Conservation (phyloP, 2,329 filamentous ascomycete genomes). For the Pleomassaria siparia region DNA sequence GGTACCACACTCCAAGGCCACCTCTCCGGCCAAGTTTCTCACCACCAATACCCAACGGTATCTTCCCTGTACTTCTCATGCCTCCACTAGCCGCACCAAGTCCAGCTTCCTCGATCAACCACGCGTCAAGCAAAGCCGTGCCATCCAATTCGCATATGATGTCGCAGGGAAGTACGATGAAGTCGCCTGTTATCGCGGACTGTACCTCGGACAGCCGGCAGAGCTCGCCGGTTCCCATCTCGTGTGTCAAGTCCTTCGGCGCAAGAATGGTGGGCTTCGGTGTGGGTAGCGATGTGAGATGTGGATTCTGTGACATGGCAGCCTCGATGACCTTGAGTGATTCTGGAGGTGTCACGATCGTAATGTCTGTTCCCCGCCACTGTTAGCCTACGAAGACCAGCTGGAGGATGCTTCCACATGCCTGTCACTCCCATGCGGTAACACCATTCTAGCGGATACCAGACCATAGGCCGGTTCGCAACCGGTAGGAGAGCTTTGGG, state of each 20-base stretch:
- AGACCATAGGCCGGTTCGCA: constrained; percentile 84
- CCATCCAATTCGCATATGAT: constrained; percentile 87
- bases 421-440: constrained; percentile 77
- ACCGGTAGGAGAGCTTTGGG: constrained; percentile 82
- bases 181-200: constrained; percentile 77
- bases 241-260: constrained; percentile 74
- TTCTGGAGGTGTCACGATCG: constrained; percentile 59
- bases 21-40: constrained; percentile 67
- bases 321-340: constrained; percentile 67
- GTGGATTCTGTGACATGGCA: constrained; percentile 75
- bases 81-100: constrained; percentile 62
- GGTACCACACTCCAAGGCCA: constrained; percentile 87
- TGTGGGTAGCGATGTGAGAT: constrained; percentile 70
- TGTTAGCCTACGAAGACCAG: not conserved
- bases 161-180: constrained; percentile 89
- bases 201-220: constrained; percentile 82
- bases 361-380: constrained; percentile 44
- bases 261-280: constrained; percentile 76
- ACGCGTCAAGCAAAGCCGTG: constrained; percentile 80
- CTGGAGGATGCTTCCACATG: constrained; percentile 43
- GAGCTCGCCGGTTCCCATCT: constrained; percentile 86
- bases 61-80: constrained; percentile 45
- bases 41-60: constrained; percentile 53
- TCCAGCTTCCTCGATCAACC: constrained; percentile 82
- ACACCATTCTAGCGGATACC: constrained; percentile 86